Evolutionary conservation across 495 filamentous ascomycete species (phyloP), one percentile per base, ranked within the genome.

Genomic region (Aspergillus leporis): DNA sequence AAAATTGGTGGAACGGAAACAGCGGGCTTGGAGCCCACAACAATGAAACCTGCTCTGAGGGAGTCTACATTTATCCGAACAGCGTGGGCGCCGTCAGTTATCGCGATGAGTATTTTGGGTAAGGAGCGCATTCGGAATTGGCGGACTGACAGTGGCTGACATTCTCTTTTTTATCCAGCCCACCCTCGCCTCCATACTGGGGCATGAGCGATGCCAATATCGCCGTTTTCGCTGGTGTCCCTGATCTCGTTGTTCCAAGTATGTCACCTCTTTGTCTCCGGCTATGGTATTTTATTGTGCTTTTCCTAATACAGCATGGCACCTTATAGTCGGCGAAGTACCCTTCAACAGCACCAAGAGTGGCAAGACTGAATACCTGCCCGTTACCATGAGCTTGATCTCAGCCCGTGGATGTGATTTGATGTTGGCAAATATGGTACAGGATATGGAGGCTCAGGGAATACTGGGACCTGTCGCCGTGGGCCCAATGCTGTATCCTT

Each of bases 361-460:
- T 0, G 49, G 76, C 1, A 72, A 83, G 47, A 70, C 69, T 23
- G 86, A 88, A 70, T 73, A 74, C 32, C 60, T 87, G 36, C 86
- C 86, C 1, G 85, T 89, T 0, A 79, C 79, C 0, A 76, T 88
- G 22, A 76, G 81, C 56, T 73, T 90, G 38, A 67, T 85, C 65
- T 84, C 80, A 2, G 81, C 84, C 1, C 79, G 80, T 50, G 85
- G 85, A 0, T 88, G 87, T 58, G 87, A 90, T 70, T 74, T 78
- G 0, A 73, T 88, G 70, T 64, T 88, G 47, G 82, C 79, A n/a
- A 76, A 71, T 36, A 63, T 88, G 43, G 78, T 84, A 19, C 64
- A 76, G 58, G 82, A 81, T 32, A 56, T 89, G 28, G 67, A 77
- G 1, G 61, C 63, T 31, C 74, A 68, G 0, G 84, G 83, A 0